phyloP scores from a whole-genome alignment of 768 basidiomycete species.

The Suillus decipiens region DNA sequence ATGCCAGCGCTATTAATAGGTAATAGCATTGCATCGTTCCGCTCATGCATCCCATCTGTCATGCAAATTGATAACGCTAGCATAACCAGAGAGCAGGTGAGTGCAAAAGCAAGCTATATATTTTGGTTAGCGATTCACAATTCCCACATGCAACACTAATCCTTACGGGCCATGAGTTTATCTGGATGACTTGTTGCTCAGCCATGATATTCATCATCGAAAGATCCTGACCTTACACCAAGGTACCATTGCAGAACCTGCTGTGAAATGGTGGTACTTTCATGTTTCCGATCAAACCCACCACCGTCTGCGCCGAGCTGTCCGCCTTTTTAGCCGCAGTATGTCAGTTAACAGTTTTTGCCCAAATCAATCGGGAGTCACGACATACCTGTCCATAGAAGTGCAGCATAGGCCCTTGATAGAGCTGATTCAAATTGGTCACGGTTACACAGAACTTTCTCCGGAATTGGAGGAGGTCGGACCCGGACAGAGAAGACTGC shows the following conservation, averaged over 20 bases:
- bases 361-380: not conserved
- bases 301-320: conserved; percentile 10
- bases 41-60: not conserved
- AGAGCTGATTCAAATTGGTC: conserved; percentile 8
- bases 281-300: conserved; percentile 12
- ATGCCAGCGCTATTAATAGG: conserved; percentile 13
- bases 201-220: too few relatives aligned
- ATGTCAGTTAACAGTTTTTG: not conserved
- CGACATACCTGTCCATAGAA: conserved; percentile 17
- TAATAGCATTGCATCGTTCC: not conserved
- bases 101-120: conserved; percentile 11
- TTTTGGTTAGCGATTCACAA: not conserved
- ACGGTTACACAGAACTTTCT: not conserved
- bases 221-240: conserved; percentile 14
- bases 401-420: conserved; percentile 7
- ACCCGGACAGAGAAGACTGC: too few relatives aligned
- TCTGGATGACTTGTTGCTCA: not conserved
- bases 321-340: conserved; percentile 10
- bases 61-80: conserved; percentile 7
- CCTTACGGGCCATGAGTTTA: conserved; percentile 20
- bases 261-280: conserved; percentile 13
- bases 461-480: not conserved
- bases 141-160: not conserved
- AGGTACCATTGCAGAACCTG: conserved; percentile 14
- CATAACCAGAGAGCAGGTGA: conserved; percentile 11